These are phyloP conservation scores for Marsdenia floribunda DNA, from an alignment of 257 asterid genomes.

Conservation along the genomic window DNA sequence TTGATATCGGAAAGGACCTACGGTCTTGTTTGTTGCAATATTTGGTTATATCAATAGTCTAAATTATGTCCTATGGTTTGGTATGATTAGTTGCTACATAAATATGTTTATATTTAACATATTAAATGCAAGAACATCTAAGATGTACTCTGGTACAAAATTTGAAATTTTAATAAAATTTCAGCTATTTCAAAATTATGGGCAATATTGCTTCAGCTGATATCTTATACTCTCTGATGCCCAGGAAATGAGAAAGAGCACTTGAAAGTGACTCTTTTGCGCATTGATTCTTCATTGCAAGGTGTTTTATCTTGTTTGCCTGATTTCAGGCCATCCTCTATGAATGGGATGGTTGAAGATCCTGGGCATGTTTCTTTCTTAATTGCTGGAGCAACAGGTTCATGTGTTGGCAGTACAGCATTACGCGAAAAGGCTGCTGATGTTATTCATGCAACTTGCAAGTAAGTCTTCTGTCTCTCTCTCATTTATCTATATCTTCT, in stretches of 20 bases:
- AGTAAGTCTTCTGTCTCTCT: constrained; percentile 33
- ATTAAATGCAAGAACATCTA: background rate
- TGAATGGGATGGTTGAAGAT: constrained; percentile 65
- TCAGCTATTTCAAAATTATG: background rate
- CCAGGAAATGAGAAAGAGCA: constrained; percentile 96
- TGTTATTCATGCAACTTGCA: constrained; percentile 80
- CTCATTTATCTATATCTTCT: constrained; percentile 13
- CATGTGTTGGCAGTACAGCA: constrained; percentile 80
- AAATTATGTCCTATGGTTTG: background rate
- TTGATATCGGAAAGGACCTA: background rate
- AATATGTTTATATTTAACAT: background rate
- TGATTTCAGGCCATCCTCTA: constrained; percentile 81
- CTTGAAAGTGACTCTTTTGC: constrained; percentile 97
- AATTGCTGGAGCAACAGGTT: constrained; percentile 96
- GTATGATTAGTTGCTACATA: background rate
- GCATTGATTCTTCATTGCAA: constrained; percentile 93
- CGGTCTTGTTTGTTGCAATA: background rate
- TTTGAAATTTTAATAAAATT: background rate
- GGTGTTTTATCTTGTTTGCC: constrained; percentile 97
- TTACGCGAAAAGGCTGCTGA: constrained; percentile 84
- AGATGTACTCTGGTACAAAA: background rate
- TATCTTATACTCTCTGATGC: constrained; percentile 29
- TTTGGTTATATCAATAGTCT: background rate
- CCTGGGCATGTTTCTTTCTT: constrained; percentile 47
- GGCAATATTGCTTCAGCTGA: constrained; percentile 23